Evolutionary conservation across 208 protist genomes (phyloP).

Genomic region (Trypanosoma cruzi): DNA sequence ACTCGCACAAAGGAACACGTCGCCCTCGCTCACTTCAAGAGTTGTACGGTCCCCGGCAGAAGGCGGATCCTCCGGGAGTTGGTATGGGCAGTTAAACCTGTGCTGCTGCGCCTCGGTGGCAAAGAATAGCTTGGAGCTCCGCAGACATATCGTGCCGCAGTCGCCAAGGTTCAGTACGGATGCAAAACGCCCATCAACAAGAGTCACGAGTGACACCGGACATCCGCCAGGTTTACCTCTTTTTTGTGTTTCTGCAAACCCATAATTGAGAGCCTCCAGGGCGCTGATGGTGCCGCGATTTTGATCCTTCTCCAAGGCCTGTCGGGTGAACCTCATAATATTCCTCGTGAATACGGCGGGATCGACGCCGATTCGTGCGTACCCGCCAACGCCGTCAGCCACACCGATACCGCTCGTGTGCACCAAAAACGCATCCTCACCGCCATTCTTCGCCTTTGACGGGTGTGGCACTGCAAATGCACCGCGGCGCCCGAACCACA

Average conservation of each 20-base stretch:
- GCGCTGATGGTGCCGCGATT: conserved; percentile 34
- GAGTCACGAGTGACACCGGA: conserved; percentile 68
- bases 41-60: conserved; percentile 55
- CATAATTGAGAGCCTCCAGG: conserved; percentile 62
- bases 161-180: conserved; percentile 90
- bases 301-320: conserved; percentile 39
- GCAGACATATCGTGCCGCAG: conserved; percentile 74
- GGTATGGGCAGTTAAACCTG: conserved; percentile 87
- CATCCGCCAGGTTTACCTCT: conserved; percentile 60
- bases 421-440: conserved; percentile 84
- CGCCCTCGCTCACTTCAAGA: conserved; percentile 61
- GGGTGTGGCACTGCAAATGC: conserved; percentile 80
- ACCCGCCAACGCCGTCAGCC: conserved; percentile 87
- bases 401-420: conserved; percentile 78
- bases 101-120: conserved; percentile 78
- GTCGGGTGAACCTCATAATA: conserved; percentile 68
- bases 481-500: conserved; percentile 62
- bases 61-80: conserved; percentile 81
- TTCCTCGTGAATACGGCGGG: conserved; percentile 80
- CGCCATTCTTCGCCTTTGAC: conserved; percentile 69
- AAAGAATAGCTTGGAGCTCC: conserved; percentile 64
- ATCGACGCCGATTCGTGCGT: conserved; percentile 68
- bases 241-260: conserved; percentile 45
- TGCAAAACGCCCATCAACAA: conserved; percentile 51
- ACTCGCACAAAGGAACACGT: conserved; percentile 78